Evolutionary conservation across 2,329 filamentous ascomycete genomes (phyloP), one percentile per base, ranked within the genome.

Genomic region (Ilyonectria sp.): DNA sequence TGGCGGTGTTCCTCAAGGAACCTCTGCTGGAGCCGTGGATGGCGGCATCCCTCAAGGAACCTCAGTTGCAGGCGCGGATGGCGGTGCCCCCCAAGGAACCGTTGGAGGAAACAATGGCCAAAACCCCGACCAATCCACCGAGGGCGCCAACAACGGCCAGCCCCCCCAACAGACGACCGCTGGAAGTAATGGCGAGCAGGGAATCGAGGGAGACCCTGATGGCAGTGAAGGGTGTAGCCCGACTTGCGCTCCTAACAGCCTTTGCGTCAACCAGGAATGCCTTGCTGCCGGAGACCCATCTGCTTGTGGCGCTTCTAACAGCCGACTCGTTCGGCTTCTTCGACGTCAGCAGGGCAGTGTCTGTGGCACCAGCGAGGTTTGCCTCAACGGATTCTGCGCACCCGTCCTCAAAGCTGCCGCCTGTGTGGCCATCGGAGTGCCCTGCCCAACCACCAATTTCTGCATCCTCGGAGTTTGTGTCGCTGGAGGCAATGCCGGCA

Each of bases 401-500:
- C 10, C 47, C 0, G 40, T 63, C 0, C 17, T 59, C 13, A 67
- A 69, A 4, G 57, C 68, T 1, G 21, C 47, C 10, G 59, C 60
- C 17, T 74, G 71, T 2, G 67, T 54, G 6, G 21, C 54, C 17
- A 10, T 50, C 19, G 69, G 63, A 4, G 23, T 35, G 11, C 58
- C 53, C 6, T 74, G 72, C 2, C 64, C 64, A 2, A 31, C 56
- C 4, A 68, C 70, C 23, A 60, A 64, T 15, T 66, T 65, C n/a
- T 74, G 72, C 1, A 52, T 74, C 4, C 53, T 69, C 3, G 21
- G 49, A 2, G 65, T 59, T 1, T 74, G 72, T 6, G 60, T 74
- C 0, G 40, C 66, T 4, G 50, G 67, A 0, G 65, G 59, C 2
- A 56, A 74, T 17, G 31, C 70, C 5, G 37, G 52, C 0, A 54